Evolutionary conservation across 2,329 filamentous ascomycete genomes (phyloP).

Genomic region (Aureobasidium sp.): DNA sequence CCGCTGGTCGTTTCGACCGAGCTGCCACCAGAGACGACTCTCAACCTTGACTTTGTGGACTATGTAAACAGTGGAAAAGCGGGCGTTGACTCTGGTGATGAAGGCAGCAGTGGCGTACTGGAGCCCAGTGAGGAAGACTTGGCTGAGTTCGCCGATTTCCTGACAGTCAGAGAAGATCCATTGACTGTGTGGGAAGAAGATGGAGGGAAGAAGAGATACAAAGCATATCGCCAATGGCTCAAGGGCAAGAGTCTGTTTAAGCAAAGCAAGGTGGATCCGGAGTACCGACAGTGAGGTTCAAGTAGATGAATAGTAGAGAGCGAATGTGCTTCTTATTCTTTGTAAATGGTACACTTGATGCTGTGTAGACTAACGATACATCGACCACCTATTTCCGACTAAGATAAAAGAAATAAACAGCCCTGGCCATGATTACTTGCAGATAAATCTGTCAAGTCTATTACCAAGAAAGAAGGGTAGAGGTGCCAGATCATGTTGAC

Average conservation of each 20-base stretch:
- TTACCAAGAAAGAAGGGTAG: neutral
- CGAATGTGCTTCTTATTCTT: neutral
- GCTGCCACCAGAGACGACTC: constrained; percentile 45
- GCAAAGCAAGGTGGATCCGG: constrained; percentile 56
- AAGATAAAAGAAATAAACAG: neutral
- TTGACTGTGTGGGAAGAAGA: constrained; percentile 85
- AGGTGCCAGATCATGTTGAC: neutral
- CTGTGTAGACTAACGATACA: neutral
- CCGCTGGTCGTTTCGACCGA: constrained; percentile 72
- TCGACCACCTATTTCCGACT: neutral
- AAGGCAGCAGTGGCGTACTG: constrained; percentile 43
- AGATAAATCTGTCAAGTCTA: neutral
- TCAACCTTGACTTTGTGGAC: constrained; percentile 64
- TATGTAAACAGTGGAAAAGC: constrained; percentile 64
- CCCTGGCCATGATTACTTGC: neutral
- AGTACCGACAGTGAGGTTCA: constrained; percentile 28
- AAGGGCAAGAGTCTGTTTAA: constrained; percentile 94
- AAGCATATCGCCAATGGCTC: constrained; percentile 92
- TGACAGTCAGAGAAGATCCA: constrained; percentile 67
- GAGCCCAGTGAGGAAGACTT: constrained; percentile 35
- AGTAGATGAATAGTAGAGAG: neutral
- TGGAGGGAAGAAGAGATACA: constrained; percentile 86
- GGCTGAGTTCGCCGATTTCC: constrained; percentile 56
- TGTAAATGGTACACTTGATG: neutral
- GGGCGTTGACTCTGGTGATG: constrained; percentile 23